A percentile compares a stretch with the other conserved stretches of the same genome.
Evolutionary conservation across 306 rosid species (phyloP).

Genomic region (Oemleria cerasiformis): DNA sequence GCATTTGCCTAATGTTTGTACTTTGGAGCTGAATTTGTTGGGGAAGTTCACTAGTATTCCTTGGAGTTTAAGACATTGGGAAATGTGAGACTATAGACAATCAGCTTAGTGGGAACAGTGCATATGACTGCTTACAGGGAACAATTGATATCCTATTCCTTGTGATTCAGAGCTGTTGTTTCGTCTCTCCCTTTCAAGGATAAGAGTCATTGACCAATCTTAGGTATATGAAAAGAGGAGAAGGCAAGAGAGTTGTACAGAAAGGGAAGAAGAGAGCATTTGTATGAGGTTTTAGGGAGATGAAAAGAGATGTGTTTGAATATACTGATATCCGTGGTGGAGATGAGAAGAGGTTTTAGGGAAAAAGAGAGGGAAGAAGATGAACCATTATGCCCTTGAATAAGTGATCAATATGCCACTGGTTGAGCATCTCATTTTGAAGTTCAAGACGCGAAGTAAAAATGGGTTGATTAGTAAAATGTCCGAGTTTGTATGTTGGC

Average conservation of each 20-base stretch:
- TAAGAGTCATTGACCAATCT: neutral
- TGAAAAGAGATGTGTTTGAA: neutral
- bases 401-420: neutral
- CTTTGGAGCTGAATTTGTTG: slow-evolving; percentile 6
- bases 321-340: neutral
- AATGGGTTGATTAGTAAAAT: neutral
- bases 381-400: neutral
- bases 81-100: neutral
- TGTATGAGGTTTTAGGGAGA: neutral
- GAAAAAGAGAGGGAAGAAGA: neutral
- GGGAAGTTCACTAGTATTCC: neutral
- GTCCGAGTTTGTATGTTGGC: neutral
- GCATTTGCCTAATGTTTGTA: neutral
- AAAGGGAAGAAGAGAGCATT: neutral
- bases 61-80: neutral
- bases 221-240: neutral
- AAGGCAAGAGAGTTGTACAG: neutral
- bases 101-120: neutral
- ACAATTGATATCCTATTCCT: neutral
- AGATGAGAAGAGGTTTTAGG: neutral
- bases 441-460: slow-evolving; percentile 1
- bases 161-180: neutral
- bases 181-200: neutral
- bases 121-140: neutral
- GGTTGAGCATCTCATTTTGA: neutral